phyloP scores from a whole-genome alignment of 208 protist genomes.

The Vickermania ingenoplastis region DNA sequence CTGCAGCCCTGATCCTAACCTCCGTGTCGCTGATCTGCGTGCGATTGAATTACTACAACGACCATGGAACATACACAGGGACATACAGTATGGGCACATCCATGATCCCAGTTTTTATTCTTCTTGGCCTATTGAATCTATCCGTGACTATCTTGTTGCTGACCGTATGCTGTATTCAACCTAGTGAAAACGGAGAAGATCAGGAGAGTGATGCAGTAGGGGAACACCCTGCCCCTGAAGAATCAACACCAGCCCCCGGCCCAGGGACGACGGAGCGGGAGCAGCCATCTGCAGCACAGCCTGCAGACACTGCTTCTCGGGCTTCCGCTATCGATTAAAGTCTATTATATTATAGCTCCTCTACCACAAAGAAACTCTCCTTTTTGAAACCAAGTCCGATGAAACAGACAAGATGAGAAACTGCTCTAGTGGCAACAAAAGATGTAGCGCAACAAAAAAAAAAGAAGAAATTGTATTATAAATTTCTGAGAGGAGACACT shows the following conservation, averaged over 20 bases:
- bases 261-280: background rate
- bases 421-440: too few relatives aligned
- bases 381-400: too few relatives aligned
- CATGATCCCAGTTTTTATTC: slow-evolving; percentile 48
- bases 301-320: too few relatives aligned
- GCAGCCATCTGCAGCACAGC: too few relatives aligned
- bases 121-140: background rate
- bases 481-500: too few relatives aligned
- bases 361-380: too few relatives aligned
- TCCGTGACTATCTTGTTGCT: background rate
- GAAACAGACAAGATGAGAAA: too few relatives aligned
- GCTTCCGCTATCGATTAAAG: background rate
- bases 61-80: slow-evolving; percentile 15
- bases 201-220: background rate
- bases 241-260: background rate
- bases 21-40: slow-evolving; percentile 25
- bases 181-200: background rate
- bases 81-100: slow-evolving; percentile 19
- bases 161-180: background rate
- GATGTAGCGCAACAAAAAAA: too few relatives aligned
- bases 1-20: slow-evolving; percentile 6
- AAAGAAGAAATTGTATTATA: too few relatives aligned
- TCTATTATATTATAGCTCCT: too few relatives aligned
- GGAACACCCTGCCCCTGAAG: background rate
- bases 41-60: slow-evolving; percentile 42